Conservation (phyloP, 2,329 filamentous ascomycete genomes). For the Venturiaceae sp. region DNA sequence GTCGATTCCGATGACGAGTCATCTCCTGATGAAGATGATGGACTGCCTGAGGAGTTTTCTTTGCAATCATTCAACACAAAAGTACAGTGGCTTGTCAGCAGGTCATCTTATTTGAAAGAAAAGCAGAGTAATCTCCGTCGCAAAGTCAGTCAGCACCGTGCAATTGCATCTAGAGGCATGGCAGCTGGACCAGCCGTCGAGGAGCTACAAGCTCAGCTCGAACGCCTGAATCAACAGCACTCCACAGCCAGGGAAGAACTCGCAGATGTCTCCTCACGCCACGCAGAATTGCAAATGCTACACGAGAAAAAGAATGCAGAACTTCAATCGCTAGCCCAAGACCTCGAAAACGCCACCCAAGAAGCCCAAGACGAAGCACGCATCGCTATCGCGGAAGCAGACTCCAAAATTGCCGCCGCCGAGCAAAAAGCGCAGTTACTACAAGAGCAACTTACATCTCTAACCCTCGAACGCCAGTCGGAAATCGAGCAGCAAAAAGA, state of each 20-base stretch:
- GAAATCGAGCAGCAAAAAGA: not conserved
- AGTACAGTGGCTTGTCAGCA: slow-evolving; percentile 68
- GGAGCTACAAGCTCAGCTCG: slow-evolving; percentile 3
- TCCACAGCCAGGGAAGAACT: slow-evolving; percentile 4
- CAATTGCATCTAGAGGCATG: slow-evolving; percentile 62
- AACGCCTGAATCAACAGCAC: slow-evolving; percentile 7
- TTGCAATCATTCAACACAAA: slow-evolving; percentile 67
- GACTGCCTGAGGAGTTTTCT: slow-evolving; percentile 53
- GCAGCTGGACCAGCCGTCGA: not conserved
- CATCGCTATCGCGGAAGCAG: slow-evolving; percentile 22
- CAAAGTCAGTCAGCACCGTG: slow-evolving; percentile 91
- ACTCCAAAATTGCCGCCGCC: slow-evolving; percentile 25
- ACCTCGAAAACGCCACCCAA: slow-evolving; percentile 20
- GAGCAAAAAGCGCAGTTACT: slow-evolving; percentile 8
- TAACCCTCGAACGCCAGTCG: slow-evolving; percentile 4
- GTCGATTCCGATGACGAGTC: slow-evolving; percentile 49
- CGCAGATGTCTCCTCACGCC: slow-evolving; percentile 13
- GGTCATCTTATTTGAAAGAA: slow-evolving; percentile 69
- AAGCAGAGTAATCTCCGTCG: slow-evolving; percentile 83
- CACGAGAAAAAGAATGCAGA: slow-evolving; percentile 12
- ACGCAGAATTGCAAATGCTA: slow-evolving; percentile 15
- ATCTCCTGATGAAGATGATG: slow-evolving; percentile 48
- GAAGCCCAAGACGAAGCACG: slow-evolving; percentile 26
- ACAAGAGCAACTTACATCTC: slow-evolving; percentile 12
- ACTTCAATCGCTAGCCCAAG: slow-evolving; percentile 19